Base-by-base conservation (phyloP, 495 filamentous ascomycete species). In the Parathielavia hyrcaniae region DNA sequence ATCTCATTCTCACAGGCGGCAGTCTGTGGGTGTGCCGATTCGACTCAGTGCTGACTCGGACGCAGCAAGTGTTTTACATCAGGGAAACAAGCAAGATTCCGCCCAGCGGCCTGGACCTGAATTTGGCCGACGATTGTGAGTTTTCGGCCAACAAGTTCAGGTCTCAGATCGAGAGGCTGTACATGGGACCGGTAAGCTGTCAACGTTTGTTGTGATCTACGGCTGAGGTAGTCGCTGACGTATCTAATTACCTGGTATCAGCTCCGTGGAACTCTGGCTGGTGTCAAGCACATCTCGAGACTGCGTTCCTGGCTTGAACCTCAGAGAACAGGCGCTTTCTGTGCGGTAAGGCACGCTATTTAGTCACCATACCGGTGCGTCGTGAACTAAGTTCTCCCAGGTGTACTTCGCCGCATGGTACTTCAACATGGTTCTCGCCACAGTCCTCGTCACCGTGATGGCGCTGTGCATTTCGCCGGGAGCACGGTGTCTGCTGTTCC, bases 1-100 rank as follows among this genome's bases (percentile, higher is more conserved):
- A n/a, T n/a, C n/a, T n/a, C n/a, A n/a, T n/a, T n/a, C n/a, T n/a
- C n/a, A n/a, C n/a, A n/a, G n/a, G n/a, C n/a, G n/a, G n/a, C 6
- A n/a, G 7, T 30, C 26, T 30, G 4, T 39, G 34, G 34, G 12
- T 10, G 13, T 43, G 13, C n/a, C 14, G n/a, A 8, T 43, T 43
- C 40, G 5, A n/a, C 17, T 19, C n/a, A n/a, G n/a, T 43, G 40
- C 16, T 43, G 40, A 43, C 40, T 14, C 0, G 40, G 2, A 43
- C n/a, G 40, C 40, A 43, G 40, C 40, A 43, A 43, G n/a, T 43
- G 16, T 43, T 43, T 43, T 43, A 43, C 40, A n/a, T 43, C 40
- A 43, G 17, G 40, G 40, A 43, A 43, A 43, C 40, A 11, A 17
- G 16, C 40, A 43, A 43, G 40, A 19, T 43, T 43, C 40, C 40